Conservation (phyloP, 2,329 filamentous ascomycete genomes). For the Aspergillus ochraceus region DNA sequence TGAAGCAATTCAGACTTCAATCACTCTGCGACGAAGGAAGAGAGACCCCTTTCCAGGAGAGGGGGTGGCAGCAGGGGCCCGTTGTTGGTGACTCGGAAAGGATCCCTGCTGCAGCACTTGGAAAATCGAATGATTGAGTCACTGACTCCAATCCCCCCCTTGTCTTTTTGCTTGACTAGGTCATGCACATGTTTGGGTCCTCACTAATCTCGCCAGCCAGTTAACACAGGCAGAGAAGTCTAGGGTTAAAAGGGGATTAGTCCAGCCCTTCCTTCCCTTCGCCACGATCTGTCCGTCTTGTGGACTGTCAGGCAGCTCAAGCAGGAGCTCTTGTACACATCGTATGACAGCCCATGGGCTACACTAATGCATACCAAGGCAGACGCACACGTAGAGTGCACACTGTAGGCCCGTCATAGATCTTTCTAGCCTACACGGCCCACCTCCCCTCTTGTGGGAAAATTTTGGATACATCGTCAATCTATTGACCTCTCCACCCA, state of each 20-base stretch:
- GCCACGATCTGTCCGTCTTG: constrained; percentile 12
- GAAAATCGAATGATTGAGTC: background rate
- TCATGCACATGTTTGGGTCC: too few species aligned
- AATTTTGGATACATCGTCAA: constrained; percentile 19
- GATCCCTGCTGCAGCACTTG: background rate
- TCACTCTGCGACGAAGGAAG: background rate
- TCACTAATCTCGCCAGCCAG: too few species aligned
- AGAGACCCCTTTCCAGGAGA: background rate
- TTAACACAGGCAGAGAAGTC: background rate
- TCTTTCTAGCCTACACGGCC: background rate
- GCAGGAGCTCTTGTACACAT: background rate
- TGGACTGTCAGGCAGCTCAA: background rate
- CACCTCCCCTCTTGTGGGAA: constrained; percentile 9
- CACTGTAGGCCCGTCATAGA: constrained; percentile 6
- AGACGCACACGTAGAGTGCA: background rate
- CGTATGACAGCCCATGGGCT: background rate
- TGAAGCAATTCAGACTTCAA: background rate
- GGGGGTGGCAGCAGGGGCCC: background rate
- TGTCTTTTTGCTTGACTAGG: too few species aligned
- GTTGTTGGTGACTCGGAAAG: background rate
- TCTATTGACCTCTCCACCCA: constrained; percentile 9
- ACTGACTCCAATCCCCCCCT: background rate
- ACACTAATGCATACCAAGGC: background rate
- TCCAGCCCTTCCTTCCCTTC: background rate
- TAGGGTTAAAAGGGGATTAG: background rate